phyloP scores from a whole-genome alignment of 176 grass and related monocot species.

The Eleusine indica region DNA sequence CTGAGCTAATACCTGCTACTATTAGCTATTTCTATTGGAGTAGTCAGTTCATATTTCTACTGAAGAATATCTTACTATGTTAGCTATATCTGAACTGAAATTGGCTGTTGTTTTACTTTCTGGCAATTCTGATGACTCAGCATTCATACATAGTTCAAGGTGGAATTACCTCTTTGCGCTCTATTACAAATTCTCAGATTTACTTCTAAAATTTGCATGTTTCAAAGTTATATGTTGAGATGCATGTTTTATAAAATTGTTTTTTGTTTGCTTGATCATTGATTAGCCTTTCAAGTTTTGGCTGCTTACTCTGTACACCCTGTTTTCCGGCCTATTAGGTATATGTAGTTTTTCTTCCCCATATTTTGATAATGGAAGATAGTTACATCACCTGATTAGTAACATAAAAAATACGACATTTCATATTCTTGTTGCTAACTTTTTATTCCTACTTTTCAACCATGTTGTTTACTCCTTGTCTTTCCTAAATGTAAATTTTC shows the following conservation, averaged over 20 bases:
- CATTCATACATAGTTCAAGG: not conserved
- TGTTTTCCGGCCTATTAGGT: not conserved
- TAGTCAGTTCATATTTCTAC: not conserved
- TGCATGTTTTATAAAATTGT: not conserved
- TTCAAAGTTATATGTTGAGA: not conserved
- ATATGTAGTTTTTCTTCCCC: not conserved
- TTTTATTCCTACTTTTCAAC: not conserved
- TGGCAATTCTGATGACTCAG: not conserved
- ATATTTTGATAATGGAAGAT: not conserved
- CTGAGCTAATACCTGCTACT: slow-evolving; percentile 13
- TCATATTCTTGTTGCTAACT: not conserved
- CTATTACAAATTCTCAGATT: not conserved
- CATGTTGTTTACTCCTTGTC: not conserved
- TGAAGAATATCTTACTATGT: not conserved
- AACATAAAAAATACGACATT: too few relatives aligned
- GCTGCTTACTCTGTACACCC: not conserved
- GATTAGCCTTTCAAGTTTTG: slow-evolving; percentile 1
- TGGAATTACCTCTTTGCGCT: not conserved
- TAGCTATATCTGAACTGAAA: not conserved
- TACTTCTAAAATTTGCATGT: too few relatives aligned
- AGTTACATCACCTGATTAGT: slow-evolving; percentile 10
- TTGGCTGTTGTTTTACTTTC: not conserved
- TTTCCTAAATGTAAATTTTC: not conserved
- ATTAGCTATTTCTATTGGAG: not conserved
- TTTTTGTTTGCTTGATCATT: slow-evolving; percentile 21